Percentiles rank a stretch among this genome's conserved stretches.
Conservation (phyloP, 768 basidiomycete species). For the Auriscalpium orientale region DNA sequence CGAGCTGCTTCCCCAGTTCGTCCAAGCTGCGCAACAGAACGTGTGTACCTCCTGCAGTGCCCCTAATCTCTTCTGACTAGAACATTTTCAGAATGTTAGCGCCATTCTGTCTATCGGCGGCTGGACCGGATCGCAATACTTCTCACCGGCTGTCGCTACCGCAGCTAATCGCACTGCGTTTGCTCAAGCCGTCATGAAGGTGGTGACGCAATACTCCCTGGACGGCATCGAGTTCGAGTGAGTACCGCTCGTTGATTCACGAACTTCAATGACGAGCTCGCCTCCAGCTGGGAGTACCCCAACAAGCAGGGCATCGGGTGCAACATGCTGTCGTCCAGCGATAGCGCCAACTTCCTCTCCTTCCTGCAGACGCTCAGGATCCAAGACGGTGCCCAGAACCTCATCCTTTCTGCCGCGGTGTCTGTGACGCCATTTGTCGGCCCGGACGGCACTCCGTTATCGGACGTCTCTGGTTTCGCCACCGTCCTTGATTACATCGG, state of each 20-base stretch:
- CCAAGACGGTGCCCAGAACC: slow-evolving; percentile 42
- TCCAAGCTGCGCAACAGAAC: slow-evolving; percentile 33
- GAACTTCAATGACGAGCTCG: not conserved
- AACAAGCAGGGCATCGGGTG: slow-evolving; percentile 57
- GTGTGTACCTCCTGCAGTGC: slow-evolving; percentile 17
- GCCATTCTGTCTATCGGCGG: slow-evolving; percentile 62
- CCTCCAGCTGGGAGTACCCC: slow-evolving; percentile 83
- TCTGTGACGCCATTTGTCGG: slow-evolving; percentile 42
- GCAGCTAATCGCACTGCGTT: slow-evolving; percentile 53
- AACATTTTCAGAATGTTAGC: slow-evolving; percentile 37
- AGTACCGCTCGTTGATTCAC: not conserved
- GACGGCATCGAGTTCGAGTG: slow-evolving; percentile 47
- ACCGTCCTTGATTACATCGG: slow-evolving; percentile 57
- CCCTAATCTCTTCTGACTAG: not conserved
- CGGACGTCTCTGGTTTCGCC: slow-evolving; percentile 67
- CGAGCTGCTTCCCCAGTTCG: slow-evolving; percentile 48
- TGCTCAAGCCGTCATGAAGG: slow-evolving; percentile 44
- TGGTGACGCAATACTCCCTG: slow-evolving; percentile 43
- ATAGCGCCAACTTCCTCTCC: slow-evolving; percentile 68
- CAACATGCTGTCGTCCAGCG: slow-evolving; percentile 48
- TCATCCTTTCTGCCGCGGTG: slow-evolving; percentile 52
- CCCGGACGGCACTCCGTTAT: slow-evolving; percentile 45
- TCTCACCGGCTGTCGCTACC: slow-evolving; percentile 52
- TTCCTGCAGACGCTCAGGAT: slow-evolving; percentile 67
- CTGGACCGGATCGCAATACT: slow-evolving; percentile 59